Conservation (phyloP, 805 yeast genomes). For the Sugiyamaella americana region DNA sequence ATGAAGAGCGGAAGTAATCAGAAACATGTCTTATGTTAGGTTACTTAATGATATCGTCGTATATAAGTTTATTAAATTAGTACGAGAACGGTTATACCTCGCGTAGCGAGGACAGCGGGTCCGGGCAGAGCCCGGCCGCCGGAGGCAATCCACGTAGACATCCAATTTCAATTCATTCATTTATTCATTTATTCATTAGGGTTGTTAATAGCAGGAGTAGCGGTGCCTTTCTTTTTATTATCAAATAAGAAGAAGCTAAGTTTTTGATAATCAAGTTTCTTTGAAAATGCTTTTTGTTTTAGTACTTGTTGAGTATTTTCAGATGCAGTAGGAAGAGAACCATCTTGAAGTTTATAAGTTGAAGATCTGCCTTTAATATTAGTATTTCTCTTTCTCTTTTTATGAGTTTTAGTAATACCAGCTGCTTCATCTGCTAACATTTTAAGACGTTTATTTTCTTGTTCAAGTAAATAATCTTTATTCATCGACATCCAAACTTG, state of each 20-base stretch:
- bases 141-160: too few relatives aligned
- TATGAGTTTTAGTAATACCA: conserved; percentile 57
- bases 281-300: conserved; percentile 68
- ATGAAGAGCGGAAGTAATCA: too few relatives aligned
- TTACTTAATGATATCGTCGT: too few relatives aligned
- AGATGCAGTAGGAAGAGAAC: conserved; percentile 51
- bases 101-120: not conserved
- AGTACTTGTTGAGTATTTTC: conserved; percentile 76
- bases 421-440: conserved; percentile 81
- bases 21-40: too few relatives aligned
- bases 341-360: conserved; percentile 27
- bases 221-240: not conserved
- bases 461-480: conserved; percentile 77
- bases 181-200: not conserved
- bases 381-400: conserved; percentile 27
- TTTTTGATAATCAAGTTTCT: conserved; percentile 85
- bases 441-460: conserved; percentile 77
- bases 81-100: not conserved
- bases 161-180: too few relatives aligned
- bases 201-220: not conserved
- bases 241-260: conserved; percentile 41
- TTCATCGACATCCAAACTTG: conserved; percentile 86
- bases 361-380: conserved; percentile 16
- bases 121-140: not conserved
- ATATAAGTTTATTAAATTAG: too few relatives aligned